Base-by-base conservation (phyloP, 805 yeast species). In the Candida qinlingensis region DNA sequence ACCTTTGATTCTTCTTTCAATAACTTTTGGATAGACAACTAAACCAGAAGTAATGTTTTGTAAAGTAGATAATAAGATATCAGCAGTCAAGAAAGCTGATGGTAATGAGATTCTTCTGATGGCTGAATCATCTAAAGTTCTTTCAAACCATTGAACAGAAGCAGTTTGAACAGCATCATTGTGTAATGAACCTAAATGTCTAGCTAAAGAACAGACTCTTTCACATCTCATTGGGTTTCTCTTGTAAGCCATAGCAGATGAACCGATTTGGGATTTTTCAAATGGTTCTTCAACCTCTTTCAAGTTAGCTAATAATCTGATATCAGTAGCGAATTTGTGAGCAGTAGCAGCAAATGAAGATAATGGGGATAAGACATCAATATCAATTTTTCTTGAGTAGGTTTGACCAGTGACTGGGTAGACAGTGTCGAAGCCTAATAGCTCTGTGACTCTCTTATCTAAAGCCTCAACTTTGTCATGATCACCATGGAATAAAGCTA, bases 151-250 rank as follows among this genome's bases (percentile, higher is more conserved):
- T 74, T 94, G 99, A 45, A 94, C 98, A 35, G 96, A 85, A 7
- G 98, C 95, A 44, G 99, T 94, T 72, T 89, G 94, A 60, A 92
- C 87, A 46, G 97, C 95, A 70, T 94, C 98, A 64, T 77, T 89
- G 73, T 85, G 87, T 59, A 90, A 74, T 13, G 96, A 85, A 55
- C 96, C 96, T 70, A 94, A 70, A 69, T 92, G 98, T 75, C 99
- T 87, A 25, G 98, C 82, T 57, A 94, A 79, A n/a, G 99, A 94
- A 74, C 99, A 94, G 51, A 94, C 97, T 71, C 99, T 83, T 76
- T 94, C 99, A 66, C 92, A 85, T 76, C 99, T 86, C 99, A 94
- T 94, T 70, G 99, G 99, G 74, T 94, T 94, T 75, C 99, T 85
- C 81, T 94, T 94, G 77, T 94, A 94, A 31, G 99, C 99, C 99